phyloP scores from a whole-genome alignment of 1,139 yeast genomes.

The Meyerozyma carpophila region DNA sequence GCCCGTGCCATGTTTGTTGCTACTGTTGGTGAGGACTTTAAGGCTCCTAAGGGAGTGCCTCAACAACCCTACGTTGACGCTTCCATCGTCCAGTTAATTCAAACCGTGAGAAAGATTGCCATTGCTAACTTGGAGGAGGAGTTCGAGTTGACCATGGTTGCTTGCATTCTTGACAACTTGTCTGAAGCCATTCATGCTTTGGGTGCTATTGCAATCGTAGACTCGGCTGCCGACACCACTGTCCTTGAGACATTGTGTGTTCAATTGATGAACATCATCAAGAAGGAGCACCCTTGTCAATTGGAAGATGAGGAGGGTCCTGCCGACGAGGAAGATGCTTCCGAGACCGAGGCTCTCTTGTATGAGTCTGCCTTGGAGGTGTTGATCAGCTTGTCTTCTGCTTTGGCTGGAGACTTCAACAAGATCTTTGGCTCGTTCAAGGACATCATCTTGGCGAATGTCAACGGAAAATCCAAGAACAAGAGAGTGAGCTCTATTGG shows the following conservation, averaged over 20 bases:
- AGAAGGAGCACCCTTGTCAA: constrained; percentile 82
- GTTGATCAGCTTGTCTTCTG: constrained; percentile 66
- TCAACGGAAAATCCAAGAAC: constrained; percentile 57
- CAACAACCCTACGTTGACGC: constrained; percentile 53
- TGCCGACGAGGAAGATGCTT: constrained; percentile 61
- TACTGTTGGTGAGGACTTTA: constrained; percentile 42
- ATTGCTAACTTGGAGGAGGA: constrained; percentile 66
- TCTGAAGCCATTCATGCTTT: constrained; percentile 65
- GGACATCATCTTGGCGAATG: constrained; percentile 55
- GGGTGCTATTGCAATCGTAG: constrained; percentile 71
- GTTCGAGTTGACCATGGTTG: constrained; percentile 77
- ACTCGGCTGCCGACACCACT: constrained; percentile 50
- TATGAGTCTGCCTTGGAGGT: constrained; percentile 86
- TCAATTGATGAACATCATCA: constrained; percentile 65
- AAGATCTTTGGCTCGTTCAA: constrained; percentile 72
- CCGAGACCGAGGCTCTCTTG: constrained; percentile 83
- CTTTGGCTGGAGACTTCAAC: constrained; percentile 70
- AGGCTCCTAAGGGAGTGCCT: constrained; percentile 73
- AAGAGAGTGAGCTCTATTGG: constrained; percentile 87
- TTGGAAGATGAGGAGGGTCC: constrained; percentile 47
- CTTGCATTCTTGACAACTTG: constrained; percentile 69
- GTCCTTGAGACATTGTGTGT: constrained; percentile 63
- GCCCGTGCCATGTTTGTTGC: constrained; percentile 66
- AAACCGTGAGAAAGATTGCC: constrained; percentile 62
- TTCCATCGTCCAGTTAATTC: constrained; percentile 54